phyloP scores from a whole-genome alignment of 2,329 filamentous ascomycete genomes.

The Thermothelomyces thermophilus region DNA sequence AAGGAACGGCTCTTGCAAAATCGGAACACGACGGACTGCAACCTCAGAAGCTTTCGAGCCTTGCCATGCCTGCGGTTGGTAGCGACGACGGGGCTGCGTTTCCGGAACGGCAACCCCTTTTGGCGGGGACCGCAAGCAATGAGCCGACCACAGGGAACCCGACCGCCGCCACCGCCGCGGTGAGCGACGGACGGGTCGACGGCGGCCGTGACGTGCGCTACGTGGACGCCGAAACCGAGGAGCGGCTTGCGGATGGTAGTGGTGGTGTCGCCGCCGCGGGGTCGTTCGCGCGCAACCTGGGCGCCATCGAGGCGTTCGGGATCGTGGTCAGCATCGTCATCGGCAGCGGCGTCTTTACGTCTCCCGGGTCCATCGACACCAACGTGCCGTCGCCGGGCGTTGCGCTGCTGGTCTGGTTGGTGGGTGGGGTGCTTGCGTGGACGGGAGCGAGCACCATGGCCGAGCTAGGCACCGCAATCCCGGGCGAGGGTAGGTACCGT shows the following conservation, averaged over 20 bases:
- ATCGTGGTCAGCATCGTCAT: slow-evolving; percentile 59
- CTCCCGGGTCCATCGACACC: slow-evolving; percentile 55
- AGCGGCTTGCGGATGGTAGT: background rate
- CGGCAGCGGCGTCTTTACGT: slow-evolving; percentile 59
- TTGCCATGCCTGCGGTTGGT: background rate
- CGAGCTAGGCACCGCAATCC: slow-evolving; percentile 57
- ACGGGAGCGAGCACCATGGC: slow-evolving; percentile 56
- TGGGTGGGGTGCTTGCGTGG: slow-evolving; percentile 57
- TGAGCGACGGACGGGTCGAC: background rate
- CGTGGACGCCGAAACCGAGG: background rate
- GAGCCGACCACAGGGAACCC: background rate
- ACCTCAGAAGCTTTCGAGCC: background rate
- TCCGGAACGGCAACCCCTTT: slow-evolving; percentile 7
- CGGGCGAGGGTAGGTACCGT: slow-evolving; percentile 44
- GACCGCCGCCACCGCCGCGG: no score
- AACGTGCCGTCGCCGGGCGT: slow-evolving; percentile 56
- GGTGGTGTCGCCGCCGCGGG: background rate
- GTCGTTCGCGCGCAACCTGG: slow-evolving; percentile 39
- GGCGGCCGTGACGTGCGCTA: no score
- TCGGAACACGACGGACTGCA: background rate
- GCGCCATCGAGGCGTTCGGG: slow-evolving; percentile 46
- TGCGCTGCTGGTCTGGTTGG: slow-evolving; percentile 53
- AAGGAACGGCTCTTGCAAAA: no score
- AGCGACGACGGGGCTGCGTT: background rate
- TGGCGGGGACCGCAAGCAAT: background rate